Percentiles rank a stretch among this genome's conserved stretches.
Evolutionary conservation across 345 rosid genomes (phyloP).

Genomic region (Kandelia obovata): DNA sequence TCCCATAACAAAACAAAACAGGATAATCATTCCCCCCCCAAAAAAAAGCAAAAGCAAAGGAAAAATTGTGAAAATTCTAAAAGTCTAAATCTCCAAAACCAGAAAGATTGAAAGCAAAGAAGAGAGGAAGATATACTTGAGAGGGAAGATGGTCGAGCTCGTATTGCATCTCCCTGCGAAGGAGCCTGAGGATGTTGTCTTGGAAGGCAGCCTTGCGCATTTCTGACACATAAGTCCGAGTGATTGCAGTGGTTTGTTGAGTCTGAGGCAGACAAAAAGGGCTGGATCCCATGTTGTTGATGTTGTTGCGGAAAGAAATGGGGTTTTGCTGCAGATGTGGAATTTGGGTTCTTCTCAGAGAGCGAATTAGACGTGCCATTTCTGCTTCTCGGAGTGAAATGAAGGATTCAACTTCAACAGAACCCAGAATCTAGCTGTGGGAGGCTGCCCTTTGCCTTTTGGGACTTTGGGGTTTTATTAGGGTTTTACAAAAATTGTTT

Average conservation of each 20-base stretch:
- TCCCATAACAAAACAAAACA: no score
- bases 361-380: slow-evolving; percentile 19
- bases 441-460: not conserved
- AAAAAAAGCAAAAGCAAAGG: no score
- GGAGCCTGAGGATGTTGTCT: slow-evolving; percentile 50
- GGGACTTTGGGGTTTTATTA: no score
- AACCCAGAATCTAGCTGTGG: not conserved
- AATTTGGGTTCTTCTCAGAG: slow-evolving; percentile 14
- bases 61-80: not conserved
- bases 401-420: not conserved
- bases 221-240: slow-evolving; percentile 50
- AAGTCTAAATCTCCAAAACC: not conserved
- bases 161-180: slow-evolving; percentile 63
- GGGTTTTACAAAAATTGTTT: no score
- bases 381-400: not conserved
- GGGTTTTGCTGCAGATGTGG: not conserved
- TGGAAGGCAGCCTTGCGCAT: slow-evolving; percentile 84
- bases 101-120: not conserved
- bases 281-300: not conserved
- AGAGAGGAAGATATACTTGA: slow-evolving; percentile 22
- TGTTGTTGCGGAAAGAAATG: not conserved
- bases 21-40: no score
- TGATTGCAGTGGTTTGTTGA: not conserved
- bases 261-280: not conserved
- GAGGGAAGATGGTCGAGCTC: slow-evolving; percentile 59